A percentile compares a stretch with the other conserved stretches of the same genome.
Evolutionary conservation across 225 moss, liverwort and hornwort genomes (phyloP).

Genomic region (Antitrichia curtipendula): DNA sequence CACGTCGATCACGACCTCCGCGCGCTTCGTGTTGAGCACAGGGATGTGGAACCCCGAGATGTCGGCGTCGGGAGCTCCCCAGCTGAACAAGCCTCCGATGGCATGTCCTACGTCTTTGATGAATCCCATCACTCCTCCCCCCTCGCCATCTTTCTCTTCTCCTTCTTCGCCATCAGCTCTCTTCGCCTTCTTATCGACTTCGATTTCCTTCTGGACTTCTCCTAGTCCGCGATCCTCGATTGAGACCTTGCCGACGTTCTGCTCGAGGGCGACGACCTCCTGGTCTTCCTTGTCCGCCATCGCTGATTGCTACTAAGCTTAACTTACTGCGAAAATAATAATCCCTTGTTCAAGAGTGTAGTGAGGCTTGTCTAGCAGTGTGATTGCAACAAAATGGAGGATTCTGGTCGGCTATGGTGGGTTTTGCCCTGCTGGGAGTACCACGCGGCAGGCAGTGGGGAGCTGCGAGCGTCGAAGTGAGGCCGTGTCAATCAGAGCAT

Average conservation of each 20-base stretch:
- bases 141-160: background rate
- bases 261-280: background rate
- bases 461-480: background rate
- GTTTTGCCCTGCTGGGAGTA: background rate
- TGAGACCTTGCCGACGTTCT: background rate
- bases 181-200: background rate
- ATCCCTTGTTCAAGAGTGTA: background rate
- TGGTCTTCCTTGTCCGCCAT: background rate
- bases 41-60: conserved; percentile 44
- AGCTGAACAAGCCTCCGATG: conserved; percentile 48
- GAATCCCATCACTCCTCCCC: conserved; percentile 48
- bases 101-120: conserved; percentile 48
- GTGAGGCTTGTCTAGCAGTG: background rate
- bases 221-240: background rate
- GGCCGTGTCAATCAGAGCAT: background rate
- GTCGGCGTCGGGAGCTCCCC: conserved; percentile 65
- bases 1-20: conserved; percentile 57
- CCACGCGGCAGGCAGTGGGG: background rate
- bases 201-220: background rate
- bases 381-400: background rate
- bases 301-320: background rate
- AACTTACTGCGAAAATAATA: background rate
- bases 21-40: conserved; percentile 46
- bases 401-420: background rate
- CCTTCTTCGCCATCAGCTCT: background rate